Conservation (phyloP, 1,284 basidiomycete genomes). For the Malassezia pachydermatis region DNA sequence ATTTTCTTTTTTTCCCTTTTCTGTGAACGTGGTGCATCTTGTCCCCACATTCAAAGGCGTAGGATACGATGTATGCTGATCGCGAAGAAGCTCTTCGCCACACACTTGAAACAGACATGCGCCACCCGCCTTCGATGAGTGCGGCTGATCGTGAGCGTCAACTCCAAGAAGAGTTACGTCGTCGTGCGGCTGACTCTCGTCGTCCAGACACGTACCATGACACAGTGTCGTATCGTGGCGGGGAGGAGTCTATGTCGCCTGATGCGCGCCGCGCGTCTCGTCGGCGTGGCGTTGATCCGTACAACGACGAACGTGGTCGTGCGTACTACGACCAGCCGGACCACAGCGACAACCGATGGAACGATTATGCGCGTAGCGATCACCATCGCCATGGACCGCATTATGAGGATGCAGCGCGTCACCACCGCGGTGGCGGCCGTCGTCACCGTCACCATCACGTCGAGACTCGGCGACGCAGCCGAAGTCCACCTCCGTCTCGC, state of each 20-base stretch:
- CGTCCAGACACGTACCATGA: neutral
- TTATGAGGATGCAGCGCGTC: neutral
- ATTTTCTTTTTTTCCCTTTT: slow-evolving; percentile 1
- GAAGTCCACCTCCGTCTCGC: slow-evolving; percentile 5
- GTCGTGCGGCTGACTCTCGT: slow-evolving; percentile 27
- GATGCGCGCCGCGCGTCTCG: neutral
- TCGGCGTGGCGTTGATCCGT: slow-evolving; percentile 5
- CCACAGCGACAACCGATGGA: too few species aligned
- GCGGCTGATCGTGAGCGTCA: slow-evolving; percentile 32
- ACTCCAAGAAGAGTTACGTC: slow-evolving; percentile 40
- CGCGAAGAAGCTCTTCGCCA: slow-evolving; percentile 29
- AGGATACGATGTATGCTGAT: slow-evolving; percentile 41
- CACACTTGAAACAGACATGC: neutral
- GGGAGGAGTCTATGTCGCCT: neutral
- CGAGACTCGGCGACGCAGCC: slow-evolving; percentile 2
- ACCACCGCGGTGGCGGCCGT: neutral
- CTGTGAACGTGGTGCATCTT: neutral
- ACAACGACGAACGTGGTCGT: slow-evolving; percentile 20
- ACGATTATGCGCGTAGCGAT: neutral
- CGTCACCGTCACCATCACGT: neutral
- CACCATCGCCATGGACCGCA: neutral
- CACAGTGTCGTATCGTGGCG: neutral
- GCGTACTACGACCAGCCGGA: neutral
- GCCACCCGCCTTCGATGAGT: neutral
- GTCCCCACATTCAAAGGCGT: too few species aligned